Evolutionary conservation across 2,329 filamentous ascomycete species (phyloP), one percentile per base, ranked within the genome.

Genomic region (Coleophoma cylindrospora): DNA sequence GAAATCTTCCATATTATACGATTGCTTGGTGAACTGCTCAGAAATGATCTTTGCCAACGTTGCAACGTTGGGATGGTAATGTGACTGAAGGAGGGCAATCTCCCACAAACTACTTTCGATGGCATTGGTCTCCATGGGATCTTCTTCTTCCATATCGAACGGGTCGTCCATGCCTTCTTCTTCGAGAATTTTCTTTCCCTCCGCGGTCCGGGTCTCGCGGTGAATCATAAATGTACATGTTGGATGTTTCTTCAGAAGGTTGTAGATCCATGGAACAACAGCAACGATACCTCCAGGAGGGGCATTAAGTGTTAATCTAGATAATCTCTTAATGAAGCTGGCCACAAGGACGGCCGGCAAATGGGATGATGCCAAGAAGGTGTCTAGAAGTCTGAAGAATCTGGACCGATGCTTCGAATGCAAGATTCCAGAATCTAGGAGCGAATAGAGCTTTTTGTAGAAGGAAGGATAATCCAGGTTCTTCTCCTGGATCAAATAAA

Each of bases 21-120:
- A 80, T 58, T 91, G 85, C 72, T 99, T 99, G 2, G 94, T 99
- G 67, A 97, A 99, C 67, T 97, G 94, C 70, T 97, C 91, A 2
- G 89, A 89, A 50, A 99, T 83, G 56, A 99, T 96, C 69, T 91
- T 94, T 41, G 91, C 87, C 58, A 99, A 83, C 3, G 91, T 94
- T 0, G 92, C 91, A 21, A 99, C 90, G 60, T 97, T 99, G 13
- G 95, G 94, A 65, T 99, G 94, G 68, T 95, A 97, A 68, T 99
- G 95, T 1, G 84, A 86, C 67, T 95, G 90, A 50, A 97, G 74
- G 51, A 90, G 91, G 53, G 95, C 87, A 47, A 99, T 78, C 67
- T 99, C 94, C 95, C 94, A 99, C 8, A 99, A 72, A 66, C 87
- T 91, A 68, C 90, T 96, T 51, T 97, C 91, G 52, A 99, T 89